A percentile compares a stretch with the other conserved stretches of the same genome.
Conservation (phyloP, 2,329 filamentous ascomycete genomes). For the Mariannaea elegans region DNA sequence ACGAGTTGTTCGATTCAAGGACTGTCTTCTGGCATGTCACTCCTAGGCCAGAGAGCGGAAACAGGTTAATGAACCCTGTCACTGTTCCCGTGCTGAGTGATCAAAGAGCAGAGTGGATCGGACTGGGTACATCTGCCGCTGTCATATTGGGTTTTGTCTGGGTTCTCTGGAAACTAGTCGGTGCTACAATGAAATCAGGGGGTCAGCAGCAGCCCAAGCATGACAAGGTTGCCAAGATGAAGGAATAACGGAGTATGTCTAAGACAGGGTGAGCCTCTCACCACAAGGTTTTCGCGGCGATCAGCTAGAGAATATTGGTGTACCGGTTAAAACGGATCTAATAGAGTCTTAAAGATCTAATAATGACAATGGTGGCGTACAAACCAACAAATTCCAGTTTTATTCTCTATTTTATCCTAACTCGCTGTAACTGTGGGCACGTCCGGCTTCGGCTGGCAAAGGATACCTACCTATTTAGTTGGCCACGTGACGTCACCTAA, state of each 20-base stretch:
- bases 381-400: too few relatives aligned
- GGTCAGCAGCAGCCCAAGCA: neutral
- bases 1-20: conserved; percentile 76
- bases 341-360: too few relatives aligned
- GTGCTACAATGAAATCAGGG: conserved; percentile 17
- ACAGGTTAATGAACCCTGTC: conserved; percentile 61
- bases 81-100: conserved; percentile 73
- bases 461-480: conserved; percentile 7
- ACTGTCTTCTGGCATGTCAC: conserved; percentile 86
- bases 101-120: conserved; percentile 57
- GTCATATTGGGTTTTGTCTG: conserved; percentile 74
- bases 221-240: conserved; percentile 28
- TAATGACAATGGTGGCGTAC: too few relatives aligned
- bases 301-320: too few relatives aligned
- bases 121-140: conserved; percentile 64
- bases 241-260: conserved; percentile 14
- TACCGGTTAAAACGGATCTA: too few relatives aligned
- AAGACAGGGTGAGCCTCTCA: too few relatives aligned
- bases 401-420: too few relatives aligned
- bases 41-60: conserved; percentile 53
- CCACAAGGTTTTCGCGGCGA: too few relatives aligned
- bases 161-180: conserved; percentile 68
- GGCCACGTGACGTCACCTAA: conserved; percentile 39
- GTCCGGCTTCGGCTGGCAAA: neutral
- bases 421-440: too few relatives aligned